These are phyloP conservation scores for Aspergillus uvarum DNA, from an alignment of 2,329 filamentous ascomycete genomes.

Conservation along the genomic window DNA sequence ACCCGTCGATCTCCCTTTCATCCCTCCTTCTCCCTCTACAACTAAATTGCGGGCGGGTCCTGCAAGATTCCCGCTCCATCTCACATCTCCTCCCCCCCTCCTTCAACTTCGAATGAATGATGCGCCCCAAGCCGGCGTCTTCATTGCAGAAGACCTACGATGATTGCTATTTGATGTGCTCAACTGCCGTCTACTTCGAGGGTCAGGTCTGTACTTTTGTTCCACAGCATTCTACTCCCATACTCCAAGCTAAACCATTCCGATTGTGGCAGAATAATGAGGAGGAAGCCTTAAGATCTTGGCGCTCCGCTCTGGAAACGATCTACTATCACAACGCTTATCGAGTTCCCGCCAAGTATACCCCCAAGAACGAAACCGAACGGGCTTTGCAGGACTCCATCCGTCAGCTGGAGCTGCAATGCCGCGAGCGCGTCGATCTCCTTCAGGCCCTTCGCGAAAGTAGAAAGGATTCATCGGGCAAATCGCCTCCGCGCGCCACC, in stretches of 20 bases:
- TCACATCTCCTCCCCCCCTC: neutral
- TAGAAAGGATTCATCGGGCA: conserved; percentile 49
- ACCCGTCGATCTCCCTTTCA: neutral
- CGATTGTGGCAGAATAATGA: conserved; percentile 71
- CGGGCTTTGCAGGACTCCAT: conserved; percentile 78
- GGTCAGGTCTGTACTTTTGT: conserved; percentile 65
- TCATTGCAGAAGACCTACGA: conserved; percentile 96
- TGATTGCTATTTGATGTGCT: conserved; percentile 91
- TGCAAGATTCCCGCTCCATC: conserved; percentile 17
- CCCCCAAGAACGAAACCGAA: conserved; percentile 77
- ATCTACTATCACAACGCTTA: conserved; percentile 85
- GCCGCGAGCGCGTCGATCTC: conserved; percentile 87
- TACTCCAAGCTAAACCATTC: neutral
- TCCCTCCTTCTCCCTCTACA: neutral
- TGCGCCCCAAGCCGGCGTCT: conserved; percentile 61
- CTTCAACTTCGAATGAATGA: conserved; percentile 39
- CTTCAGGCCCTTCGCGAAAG: conserved; percentile 75
- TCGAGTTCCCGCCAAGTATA: conserved; percentile 67
- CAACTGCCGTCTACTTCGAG: conserved; percentile 95
- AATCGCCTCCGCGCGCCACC: conserved; percentile 26
- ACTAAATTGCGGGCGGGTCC: conserved; percentile 27
- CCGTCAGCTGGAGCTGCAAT: conserved; percentile 80
- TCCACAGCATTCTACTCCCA: neutral
- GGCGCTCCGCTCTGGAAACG: conserved; percentile 82
- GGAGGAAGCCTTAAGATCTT: conserved; percentile 82